Conservation (phyloP, 441 rosid genomes). For the Brassica balearica region DNA sequence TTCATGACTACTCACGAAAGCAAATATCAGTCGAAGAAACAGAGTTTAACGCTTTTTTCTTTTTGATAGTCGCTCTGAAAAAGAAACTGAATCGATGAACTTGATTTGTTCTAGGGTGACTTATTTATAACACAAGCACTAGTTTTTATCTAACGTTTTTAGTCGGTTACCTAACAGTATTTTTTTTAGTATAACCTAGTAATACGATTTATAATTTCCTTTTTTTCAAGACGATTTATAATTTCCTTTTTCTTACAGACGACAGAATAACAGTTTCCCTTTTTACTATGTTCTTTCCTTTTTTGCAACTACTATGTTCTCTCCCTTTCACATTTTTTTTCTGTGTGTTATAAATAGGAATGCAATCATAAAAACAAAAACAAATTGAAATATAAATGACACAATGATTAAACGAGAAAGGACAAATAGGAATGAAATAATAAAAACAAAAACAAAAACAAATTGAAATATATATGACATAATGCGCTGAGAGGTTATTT, state of each 20-base stretch:
- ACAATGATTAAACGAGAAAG: background rate
- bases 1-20: constrained; percentile 4
- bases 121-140: background rate
- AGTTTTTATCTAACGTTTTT: background rate
- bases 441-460: background rate
- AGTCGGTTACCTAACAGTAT: background rate
- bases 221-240: background rate
- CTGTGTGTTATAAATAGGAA: too few species aligned
- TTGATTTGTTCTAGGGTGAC: background rate
- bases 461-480: too few species aligned
- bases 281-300: background rate
- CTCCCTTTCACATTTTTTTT: too few species aligned
- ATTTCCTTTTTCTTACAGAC: background rate
- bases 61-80: background rate
- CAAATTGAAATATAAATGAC: background rate
- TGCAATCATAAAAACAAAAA: background rate
- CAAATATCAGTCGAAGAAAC: background rate
- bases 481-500: constrained; percentile 58
- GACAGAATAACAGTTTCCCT: too few species aligned
- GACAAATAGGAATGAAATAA: too few species aligned
- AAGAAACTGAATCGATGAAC: background rate
- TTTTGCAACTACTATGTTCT: background rate
- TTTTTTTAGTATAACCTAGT: too few species aligned
- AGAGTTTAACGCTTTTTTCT: background rate
- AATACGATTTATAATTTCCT: too few species aligned